Evolutionary conservation across 306 rosid species (phyloP).

Genomic region (barrel medic (Medicago truncatula)): MtrunA17r5.0-ANR NC_053047.1:38183501-38184000

Average conservation of each 20-base stretch:
- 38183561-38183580: too few relatives aligned
- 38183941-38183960: slow-evolving; percentile 51
- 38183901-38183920: slow-evolving; percentile 93
- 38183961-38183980: slow-evolving; percentile 49
- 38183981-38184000: slow-evolving; percentile 70
- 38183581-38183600: not conserved
- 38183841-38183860: slow-evolving; percentile 66
- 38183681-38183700: not conserved
- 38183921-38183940: slow-evolving; percentile 94
- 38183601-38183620: not conserved
- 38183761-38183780: not conserved
- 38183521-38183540: too few relatives aligned
- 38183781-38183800: slow-evolving; percentile 55
- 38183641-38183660: slow-evolving; percentile 6
- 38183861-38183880: slow-evolving; percentile 80
- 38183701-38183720: not conserved
- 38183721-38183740: slow-evolving; percentile 19
- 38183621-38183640: not conserved
- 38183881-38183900: slow-evolving; percentile 65
- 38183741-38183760: slow-evolving; percentile 10
- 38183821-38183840: slow-evolving; percentile 75
- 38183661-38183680: not conserved
- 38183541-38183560: too few relatives aligned
- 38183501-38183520: too few relatives aligned
- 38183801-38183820: slow-evolving; percentile 64